Evolutionary conservation across 768 basidiomycete species (phyloP).

Genomic region (Auriscalpium microsporum): DNA sequence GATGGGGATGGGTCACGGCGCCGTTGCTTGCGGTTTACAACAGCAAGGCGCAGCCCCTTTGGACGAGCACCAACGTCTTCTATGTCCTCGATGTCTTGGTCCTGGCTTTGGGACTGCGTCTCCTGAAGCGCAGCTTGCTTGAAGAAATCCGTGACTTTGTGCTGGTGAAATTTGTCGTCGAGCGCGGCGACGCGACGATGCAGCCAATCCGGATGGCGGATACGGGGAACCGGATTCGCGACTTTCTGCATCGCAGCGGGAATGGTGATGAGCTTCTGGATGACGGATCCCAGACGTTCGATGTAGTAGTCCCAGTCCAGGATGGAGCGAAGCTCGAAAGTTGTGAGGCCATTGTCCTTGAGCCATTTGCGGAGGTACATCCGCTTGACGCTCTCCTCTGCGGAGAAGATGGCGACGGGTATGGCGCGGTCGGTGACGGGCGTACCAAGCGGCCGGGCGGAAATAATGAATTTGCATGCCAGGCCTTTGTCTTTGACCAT

Average conservation of each 20-base stretch:
- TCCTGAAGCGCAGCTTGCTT: slow-evolving; percentile 29
- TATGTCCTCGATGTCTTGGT: slow-evolving; percentile 54
- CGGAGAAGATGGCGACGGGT: slow-evolving; percentile 95
- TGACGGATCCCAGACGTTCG: slow-evolving; percentile 93
- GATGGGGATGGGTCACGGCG: slow-evolving; percentile 37
- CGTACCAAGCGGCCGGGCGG: slow-evolving; percentile 82
- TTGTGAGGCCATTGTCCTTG: slow-evolving; percentile 79
- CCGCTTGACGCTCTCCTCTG: slow-evolving; percentile 85
- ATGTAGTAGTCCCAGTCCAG: slow-evolving; percentile 99
- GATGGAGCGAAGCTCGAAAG: slow-evolving; percentile 89
- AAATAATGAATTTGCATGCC: slow-evolving; percentile 98
- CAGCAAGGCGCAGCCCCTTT: slow-evolving; percentile 37
- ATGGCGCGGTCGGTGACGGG: slow-evolving; percentile 96
- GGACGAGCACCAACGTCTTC: slow-evolving; percentile 17
- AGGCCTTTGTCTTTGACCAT: slow-evolving; percentile 99
- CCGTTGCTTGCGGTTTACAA: slow-evolving; percentile 41
- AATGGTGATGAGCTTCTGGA: slow-evolving; percentile 98
- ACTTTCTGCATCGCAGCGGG: slow-evolving; percentile 98
- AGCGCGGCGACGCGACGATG: slow-evolving; percentile 81
- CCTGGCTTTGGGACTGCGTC: slow-evolving; percentile 21
- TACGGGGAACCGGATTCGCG: slow-evolving; percentile 89
- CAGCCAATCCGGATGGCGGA: slow-evolving; percentile 96
- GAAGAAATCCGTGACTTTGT: slow-evolving; percentile 96
- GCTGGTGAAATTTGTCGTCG: slow-evolving; percentile 96
- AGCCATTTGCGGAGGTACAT: slow-evolving; percentile 93